Evolutionary conservation across 177 flowering plant genomes (phyloP).

Genomic region (Vitis hybrid): DNA sequence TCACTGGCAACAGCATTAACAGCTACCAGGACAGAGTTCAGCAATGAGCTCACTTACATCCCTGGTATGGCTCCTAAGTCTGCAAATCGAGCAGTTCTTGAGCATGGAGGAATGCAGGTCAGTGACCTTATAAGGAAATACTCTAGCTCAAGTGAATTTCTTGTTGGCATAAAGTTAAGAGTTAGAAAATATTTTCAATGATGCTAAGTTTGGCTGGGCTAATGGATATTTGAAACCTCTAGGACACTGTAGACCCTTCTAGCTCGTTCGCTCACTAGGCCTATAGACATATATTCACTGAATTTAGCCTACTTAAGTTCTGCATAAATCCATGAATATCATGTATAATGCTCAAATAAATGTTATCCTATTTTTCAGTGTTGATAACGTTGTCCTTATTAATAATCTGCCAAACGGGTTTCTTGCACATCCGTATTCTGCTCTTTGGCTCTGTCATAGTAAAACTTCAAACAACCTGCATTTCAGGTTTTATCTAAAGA

Average conservation of each 20-base stretch:
- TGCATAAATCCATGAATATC: neutral
- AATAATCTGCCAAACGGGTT: too few relatives aligned
- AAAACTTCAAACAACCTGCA: neutral
- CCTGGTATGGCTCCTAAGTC: constrained; percentile 84
- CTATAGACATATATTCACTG: neutral
- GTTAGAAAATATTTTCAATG: neutral
- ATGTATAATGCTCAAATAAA: too few relatives aligned
- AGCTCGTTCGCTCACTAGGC: neutral
- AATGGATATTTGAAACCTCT: neutral
- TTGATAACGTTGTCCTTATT: too few relatives aligned
- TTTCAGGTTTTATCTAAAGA: constrained; percentile 69
- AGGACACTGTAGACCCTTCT: neutral
- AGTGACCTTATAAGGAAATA: neutral
- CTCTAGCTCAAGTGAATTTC: neutral
- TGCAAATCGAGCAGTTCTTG: constrained; percentile 63
- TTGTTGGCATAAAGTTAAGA: too few relatives aligned
- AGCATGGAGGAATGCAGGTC: constrained; percentile 96
- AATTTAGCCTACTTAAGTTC: neutral
- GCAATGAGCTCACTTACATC: constrained; percentile 73
- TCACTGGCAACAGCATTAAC: constrained; percentile 87
- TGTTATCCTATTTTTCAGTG: too few relatives aligned
- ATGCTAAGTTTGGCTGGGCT: neutral
- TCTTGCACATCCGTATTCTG: too few relatives aligned
- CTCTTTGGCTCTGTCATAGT: neutral
- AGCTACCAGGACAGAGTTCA: constrained; percentile 64